Conservation (phyloP, 2,329 filamentous ascomycete genomes). For the Truncatella angustata region DNA sequence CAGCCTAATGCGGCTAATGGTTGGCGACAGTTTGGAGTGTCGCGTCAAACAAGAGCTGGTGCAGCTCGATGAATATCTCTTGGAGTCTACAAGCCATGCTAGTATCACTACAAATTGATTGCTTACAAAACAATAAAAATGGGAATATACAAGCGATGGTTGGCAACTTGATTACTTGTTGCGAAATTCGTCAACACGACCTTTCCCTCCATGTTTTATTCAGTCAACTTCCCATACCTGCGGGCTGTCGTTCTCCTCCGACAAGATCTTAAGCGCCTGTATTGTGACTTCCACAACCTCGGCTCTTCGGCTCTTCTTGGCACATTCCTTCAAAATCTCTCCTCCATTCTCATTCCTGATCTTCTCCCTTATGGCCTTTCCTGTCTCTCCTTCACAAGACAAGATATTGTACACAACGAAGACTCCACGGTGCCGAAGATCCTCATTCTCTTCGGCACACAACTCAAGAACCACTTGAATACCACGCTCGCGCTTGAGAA, state of each 20-base stretch:
- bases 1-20: too few relatives aligned
- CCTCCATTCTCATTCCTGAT: conserved; percentile 63
- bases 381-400: conserved; percentile 62
- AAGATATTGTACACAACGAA: conserved; percentile 75
- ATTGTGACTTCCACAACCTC: conserved; percentile 71
- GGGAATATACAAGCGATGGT: too few relatives aligned
- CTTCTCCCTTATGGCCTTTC: conserved; percentile 56
- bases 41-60: too few relatives aligned
- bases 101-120: too few relatives aligned
- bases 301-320: conserved; percentile 66
- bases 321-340: conserved; percentile 65
- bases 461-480: conserved; percentile 77
- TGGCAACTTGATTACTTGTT: too few relatives aligned
- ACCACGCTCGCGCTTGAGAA: conserved; percentile 70
- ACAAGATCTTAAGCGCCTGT: conserved; percentile 67
- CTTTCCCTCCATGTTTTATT: too few relatives aligned
- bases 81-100: too few relatives aligned
- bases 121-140: too few relatives aligned
- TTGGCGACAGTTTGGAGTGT: too few relatives aligned
- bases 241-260: conserved; percentile 36
- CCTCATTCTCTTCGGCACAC: conserved; percentile 70
- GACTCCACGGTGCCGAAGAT: conserved; percentile 69
- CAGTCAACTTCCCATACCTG: conserved; percentile 8
- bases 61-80: too few relatives aligned
- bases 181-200: too few relatives aligned